Conservation (phyloP, 2,329 filamentous ascomycete genomes). For the Paraphaeosphaeria sporulosa region DNA sequence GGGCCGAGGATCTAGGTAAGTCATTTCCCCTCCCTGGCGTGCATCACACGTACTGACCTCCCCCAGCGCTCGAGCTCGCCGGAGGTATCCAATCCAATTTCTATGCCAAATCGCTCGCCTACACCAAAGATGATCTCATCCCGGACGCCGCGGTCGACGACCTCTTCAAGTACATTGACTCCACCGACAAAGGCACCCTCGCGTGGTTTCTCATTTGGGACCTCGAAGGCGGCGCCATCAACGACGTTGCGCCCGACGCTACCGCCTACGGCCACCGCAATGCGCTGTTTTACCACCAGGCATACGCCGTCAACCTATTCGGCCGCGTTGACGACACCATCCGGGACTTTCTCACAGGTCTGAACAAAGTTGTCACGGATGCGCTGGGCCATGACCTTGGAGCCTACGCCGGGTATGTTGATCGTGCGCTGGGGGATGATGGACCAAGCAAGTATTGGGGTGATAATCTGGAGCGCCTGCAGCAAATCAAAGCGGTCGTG, state of each 20-base stretch:
- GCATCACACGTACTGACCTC: neutral
- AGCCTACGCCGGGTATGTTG: slow-evolving; percentile 62
- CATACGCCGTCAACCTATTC: slow-evolving; percentile 47
- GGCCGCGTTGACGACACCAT: slow-evolving; percentile 45
- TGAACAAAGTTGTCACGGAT: slow-evolving; percentile 49
- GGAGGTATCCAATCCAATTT: slow-evolving; percentile 43
- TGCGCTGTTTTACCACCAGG: slow-evolving; percentile 45
- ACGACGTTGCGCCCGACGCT: slow-evolving; percentile 39
- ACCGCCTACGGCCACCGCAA: slow-evolving; percentile 46
- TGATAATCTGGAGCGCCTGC: slow-evolving; percentile 43
- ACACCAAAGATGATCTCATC: slow-evolving; percentile 41
- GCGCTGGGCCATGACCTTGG: slow-evolving; percentile 48
- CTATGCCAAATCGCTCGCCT: slow-evolving; percentile 46
- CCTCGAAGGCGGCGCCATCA: slow-evolving; percentile 43
- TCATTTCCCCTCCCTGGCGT: neutral
- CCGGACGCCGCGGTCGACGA: slow-evolving; percentile 39
- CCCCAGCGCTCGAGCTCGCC: slow-evolving; percentile 32
- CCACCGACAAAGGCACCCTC: slow-evolving; percentile 39
- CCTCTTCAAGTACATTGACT: slow-evolving; percentile 43
- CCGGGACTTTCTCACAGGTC: slow-evolving; percentile 49
- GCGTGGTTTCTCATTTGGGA: slow-evolving; percentile 48
- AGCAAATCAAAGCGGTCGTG: slow-evolving; percentile 49
- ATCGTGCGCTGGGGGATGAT: slow-evolving; percentile 54
- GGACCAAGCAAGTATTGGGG: slow-evolving; percentile 58
- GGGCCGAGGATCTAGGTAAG: slow-evolving; percentile 37